Evolutionary conservation across 176 grass and related monocot species (phyloP).

Genomic region (Leersia perrieri): DNA sequence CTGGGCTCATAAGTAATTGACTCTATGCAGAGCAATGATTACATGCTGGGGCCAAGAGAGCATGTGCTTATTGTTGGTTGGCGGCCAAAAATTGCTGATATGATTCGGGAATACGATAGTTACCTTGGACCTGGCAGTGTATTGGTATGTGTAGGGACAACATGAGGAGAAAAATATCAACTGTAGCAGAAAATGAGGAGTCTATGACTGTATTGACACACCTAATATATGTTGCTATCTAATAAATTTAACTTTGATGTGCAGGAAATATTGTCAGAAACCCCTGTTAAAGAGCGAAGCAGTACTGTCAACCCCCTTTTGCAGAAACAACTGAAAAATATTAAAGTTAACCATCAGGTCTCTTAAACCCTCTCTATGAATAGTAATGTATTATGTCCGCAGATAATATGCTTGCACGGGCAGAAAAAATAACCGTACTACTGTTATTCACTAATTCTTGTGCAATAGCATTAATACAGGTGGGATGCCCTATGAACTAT

Average conservation of each 20-base stretch:
- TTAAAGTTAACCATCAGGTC: conserved; percentile 78
- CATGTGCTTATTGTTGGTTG: conserved; percentile 84
- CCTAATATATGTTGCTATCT: not conserved
- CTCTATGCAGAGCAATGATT: conserved; percentile 72
- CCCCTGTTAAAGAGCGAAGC: conserved; percentile 68
- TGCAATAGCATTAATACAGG: conserved; percentile 48
- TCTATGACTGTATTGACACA: not conserved
- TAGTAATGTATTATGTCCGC: not conserved
- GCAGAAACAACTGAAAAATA: conserved; percentile 77
- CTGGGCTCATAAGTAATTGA: conserved; percentile 28
- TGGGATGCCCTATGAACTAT: conserved; percentile 88
- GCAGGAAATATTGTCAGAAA: conserved; percentile 97
- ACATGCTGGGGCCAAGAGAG: conserved; percentile 77
- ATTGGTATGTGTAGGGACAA: conserved; percentile 57
- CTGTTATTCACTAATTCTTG: conserved; percentile 15
- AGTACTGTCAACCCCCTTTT: conserved; percentile 62
- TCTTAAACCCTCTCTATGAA: not conserved
- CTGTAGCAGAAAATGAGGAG: not conserved
- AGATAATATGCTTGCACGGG: not conserved
- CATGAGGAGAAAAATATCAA: conserved; percentile 4
- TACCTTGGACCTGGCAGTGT: conserved; percentile 97
- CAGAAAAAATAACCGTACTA: not conserved
- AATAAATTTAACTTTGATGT: conserved; percentile 39
- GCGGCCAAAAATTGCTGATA: conserved; percentile 85
- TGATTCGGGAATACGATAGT: conserved; percentile 92